Evolutionary conservation across 2,329 filamentous ascomycete species (phyloP).

Genomic region (Apiospora marii): DNA sequence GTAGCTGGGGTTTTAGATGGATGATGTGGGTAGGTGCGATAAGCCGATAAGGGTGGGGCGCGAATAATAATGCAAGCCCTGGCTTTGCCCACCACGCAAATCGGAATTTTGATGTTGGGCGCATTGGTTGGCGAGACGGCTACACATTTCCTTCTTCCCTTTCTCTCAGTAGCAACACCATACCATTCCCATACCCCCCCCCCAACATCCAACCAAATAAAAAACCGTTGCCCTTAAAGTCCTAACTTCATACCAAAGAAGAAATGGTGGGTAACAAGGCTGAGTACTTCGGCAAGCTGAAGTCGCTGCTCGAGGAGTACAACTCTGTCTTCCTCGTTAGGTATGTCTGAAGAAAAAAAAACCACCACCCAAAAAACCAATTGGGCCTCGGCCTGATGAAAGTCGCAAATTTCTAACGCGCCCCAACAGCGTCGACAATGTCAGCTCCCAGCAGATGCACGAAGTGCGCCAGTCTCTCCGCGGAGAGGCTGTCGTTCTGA

Average conservation of each 20-base stretch:
- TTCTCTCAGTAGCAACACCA: constrained; percentile 20
- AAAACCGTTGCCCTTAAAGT: constrained; percentile 30
- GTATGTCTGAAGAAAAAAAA: constrained; percentile 31
- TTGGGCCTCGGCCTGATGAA: no score
- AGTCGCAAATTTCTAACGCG: background rate
- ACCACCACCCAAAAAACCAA: no score
- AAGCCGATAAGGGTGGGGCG: constrained; percentile 13
- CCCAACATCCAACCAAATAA: constrained; percentile 21
- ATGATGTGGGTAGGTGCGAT: background rate
- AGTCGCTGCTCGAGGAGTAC: constrained; percentile 95
- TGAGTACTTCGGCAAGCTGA: constrained; percentile 99
- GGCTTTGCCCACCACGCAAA: constrained; percentile 16
- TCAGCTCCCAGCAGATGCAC: constrained; percentile 99
- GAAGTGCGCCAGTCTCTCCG: constrained; percentile 95
- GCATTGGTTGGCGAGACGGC: constrained; percentile 15
- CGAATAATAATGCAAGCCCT: constrained; percentile 17
- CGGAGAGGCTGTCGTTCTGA: constrained; percentile 91
- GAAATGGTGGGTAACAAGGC: constrained; percentile 97
- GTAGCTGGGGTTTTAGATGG: background rate
- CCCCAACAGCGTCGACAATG: constrained; percentile 81
- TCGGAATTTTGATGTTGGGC: constrained; percentile 18
- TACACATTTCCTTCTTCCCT: constrained; percentile 11
- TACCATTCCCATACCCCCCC: constrained; percentile 23
- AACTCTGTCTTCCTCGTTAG: constrained; percentile 96
- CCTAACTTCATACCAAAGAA: constrained; percentile 69